Evolutionary conservation across 306 rosid species (phyloP), one percentile per base, ranked within the genome.

Genomic region (Ormosia semicastrata): DNA sequence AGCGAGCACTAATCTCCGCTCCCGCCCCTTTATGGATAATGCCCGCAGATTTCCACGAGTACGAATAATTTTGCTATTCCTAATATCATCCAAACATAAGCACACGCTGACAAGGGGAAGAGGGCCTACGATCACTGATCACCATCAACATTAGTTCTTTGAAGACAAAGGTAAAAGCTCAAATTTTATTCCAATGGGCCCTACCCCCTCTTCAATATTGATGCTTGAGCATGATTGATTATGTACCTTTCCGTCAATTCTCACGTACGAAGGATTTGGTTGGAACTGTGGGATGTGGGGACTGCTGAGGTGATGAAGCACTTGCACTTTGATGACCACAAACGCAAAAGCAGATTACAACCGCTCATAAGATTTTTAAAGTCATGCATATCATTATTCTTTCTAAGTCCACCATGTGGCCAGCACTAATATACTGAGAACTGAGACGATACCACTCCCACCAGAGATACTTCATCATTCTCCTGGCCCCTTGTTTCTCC

Each of bases 241-340:
- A 17, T 29, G 65, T 24, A 17, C 15, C 47, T 14, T 7, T 13
- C 41, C 10, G 7, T 66, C 71, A 84, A 14, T 18, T 34, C 17
- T 68, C 75, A 62, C 66, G 13, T 65, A 72, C 5, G 66, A 59
- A 64, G 43, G 52, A 43, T 80, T 76, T 81, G 85, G 83, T 76
- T 85, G 83, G 75, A 81, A 29, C 17, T 43, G 24, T 6, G 5
- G 39, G 66, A 64, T 10, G 67, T 37, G 53, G 54, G 66, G 73
- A 8, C 50, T 32, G 8, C 17, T 63, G 71, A 6, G 30, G 68
- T 60, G 53, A 76, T 29, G 17, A 41, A 43, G 37, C 75, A 74
- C 14, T 65, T 17, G 63, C 72, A 71, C 80, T 54, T 50, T 29
- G 60, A 43, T 57, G 81, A 34, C 66, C 63, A 58, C 18, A 67